These are phyloP conservation scores for Trichophyton benhamiae DNA, from an alignment of 2,329 filamentous ascomycete species.

Conservation along the genomic window DNA sequence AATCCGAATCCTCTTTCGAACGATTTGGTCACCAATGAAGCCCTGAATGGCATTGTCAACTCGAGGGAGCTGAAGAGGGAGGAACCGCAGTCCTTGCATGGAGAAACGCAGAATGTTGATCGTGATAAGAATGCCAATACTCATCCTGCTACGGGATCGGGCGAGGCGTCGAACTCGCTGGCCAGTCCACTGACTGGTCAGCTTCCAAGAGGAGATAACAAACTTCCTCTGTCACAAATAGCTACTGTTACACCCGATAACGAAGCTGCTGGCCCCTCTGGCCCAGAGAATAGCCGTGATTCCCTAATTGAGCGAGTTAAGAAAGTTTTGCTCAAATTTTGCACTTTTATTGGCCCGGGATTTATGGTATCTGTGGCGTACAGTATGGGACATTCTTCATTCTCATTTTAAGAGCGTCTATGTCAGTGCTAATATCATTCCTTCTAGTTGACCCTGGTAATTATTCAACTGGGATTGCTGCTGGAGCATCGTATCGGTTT, in stretches of 20 bases:
- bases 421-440: conserved; percentile 17
- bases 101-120: not conserved
- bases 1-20: conserved; percentile 45
- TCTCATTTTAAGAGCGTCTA: conserved; percentile 9
- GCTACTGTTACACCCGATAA: not conserved
- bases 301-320: conserved; percentile 9
- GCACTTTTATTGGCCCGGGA: conserved; percentile 36
- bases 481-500: conserved; percentile 35
- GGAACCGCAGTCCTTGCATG: conserved; percentile 17
- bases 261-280: not conserved
- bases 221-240: not conserved
- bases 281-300: not conserved
- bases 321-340: conserved; percentile 28
- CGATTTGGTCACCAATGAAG: conserved; percentile 51
- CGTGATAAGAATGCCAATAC: not conserved
- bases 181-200: not conserved
- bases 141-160: not conserved
- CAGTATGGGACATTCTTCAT: not conserved
- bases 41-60: conserved; percentile 50
- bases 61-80: conserved; percentile 40
- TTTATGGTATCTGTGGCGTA: conserved; percentile 39
- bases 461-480: conserved; percentile 39
- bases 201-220: not conserved
- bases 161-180: not conserved
- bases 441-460: conserved; percentile 39